phyloP scores from a whole-genome alignment of 73 alveolate genomes.

The Paramecium tetraurelia region DNA sequence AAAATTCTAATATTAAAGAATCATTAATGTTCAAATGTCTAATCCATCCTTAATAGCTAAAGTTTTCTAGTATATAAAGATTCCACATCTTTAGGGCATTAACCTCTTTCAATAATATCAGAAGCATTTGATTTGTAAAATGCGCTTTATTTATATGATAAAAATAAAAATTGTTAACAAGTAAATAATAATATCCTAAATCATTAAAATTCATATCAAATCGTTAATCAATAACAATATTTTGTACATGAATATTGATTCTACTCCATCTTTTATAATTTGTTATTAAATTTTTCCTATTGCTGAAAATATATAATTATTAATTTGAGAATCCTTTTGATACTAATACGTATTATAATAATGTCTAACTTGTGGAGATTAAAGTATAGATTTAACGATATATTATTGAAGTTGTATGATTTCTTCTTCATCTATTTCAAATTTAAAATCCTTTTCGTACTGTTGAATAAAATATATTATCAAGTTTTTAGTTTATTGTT shows the following conservation, averaged over 20 bases:
- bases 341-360: not conserved
- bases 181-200: no score
- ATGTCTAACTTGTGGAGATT: not conserved
- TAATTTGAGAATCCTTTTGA: not conserved
- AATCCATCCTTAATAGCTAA: no score
- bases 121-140: no score
- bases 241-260: not conserved
- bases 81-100: no score
- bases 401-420: not conserved
- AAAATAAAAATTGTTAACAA: no score
- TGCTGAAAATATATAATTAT: not conserved
- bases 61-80: no score
- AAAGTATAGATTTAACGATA: not conserved
- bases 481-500: no score
- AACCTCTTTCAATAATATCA: no score
- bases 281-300: not conserved
- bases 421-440: not conserved
- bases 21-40: no score
- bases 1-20: no score
- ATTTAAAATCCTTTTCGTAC: not conserved
- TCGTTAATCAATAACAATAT: not conserved
- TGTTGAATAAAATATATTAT: no score
- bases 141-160: no score
- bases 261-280: not conserved
- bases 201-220: not conserved